Base-by-base conservation (phyloP, 2,329 filamentous ascomycete species). In the Calonectria naviculata region DNA sequence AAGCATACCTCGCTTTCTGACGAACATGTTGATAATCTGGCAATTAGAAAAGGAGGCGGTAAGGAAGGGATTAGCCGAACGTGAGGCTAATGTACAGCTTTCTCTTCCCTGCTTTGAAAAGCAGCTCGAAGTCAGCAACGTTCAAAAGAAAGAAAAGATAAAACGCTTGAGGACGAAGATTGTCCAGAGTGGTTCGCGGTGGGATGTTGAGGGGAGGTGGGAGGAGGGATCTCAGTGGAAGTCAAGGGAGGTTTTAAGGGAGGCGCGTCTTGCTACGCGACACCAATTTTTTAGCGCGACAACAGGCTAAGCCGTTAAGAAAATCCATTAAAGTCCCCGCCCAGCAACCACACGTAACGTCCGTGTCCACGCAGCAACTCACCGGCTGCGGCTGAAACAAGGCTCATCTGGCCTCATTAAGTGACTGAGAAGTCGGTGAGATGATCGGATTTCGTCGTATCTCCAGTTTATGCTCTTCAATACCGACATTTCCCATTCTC, bases 1-100 rank as follows among this genome's bases (percentile, higher is more conserved):
- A 66, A 74, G 86, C 89, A 78, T 86, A 90, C 89, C 89, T 81
- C 89, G 87, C 87, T 91, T 91, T 82, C 87, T 88, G 82, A 91
- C 89, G 82, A 88, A 91, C 89, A 91, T 91, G 79, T 79, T 82
- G 85, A 79, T 75, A 75, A 75, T 74, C 72, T 75, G 73, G 69
- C 69, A 71, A 75, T 72, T 71, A 71, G 65, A 73, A 66, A 69
- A 72, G 70, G 67, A 71, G 71, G 71, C 65, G 66, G 73, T 73
- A 72, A 71, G 67, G 64, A 70, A 49, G 66, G 71, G 73, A 74
- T 67, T 62, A 71, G 69, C 71, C 71, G 71, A 68, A 74, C 71
- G 68, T 68, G 73, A 72, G 70, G 34, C 44, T 66, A 58, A 72
- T 73, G 72, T 74, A 76, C 73, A 75, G 71, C 71, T 77, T 67